These are phyloP conservation scores for Zymoseptoria pseudotritici DNA, from an alignment of 2,329 filamentous ascomycete species.

Conservation along the genomic window DNA sequence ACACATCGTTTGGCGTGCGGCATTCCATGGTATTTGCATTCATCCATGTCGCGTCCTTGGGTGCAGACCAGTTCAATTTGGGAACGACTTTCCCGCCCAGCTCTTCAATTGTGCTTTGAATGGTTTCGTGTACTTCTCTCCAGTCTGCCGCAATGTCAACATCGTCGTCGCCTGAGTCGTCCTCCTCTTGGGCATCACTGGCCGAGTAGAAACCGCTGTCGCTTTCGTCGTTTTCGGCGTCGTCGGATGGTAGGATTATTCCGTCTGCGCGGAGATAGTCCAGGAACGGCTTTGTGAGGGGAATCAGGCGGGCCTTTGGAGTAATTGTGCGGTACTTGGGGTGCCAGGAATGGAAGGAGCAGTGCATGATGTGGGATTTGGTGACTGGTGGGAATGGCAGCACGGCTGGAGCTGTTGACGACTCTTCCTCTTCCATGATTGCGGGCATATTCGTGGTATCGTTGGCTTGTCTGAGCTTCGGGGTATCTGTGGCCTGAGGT, in stretches of 20 bases:
- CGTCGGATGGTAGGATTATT: conserved; percentile 74
- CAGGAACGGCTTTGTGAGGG: conserved; percentile 67
- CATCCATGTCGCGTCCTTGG: conserved; percentile 95
- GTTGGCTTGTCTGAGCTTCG: too few species aligned
- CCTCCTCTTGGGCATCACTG: conserved; percentile 29
- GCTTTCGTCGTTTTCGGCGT: conserved; percentile 38
- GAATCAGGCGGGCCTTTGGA: conserved; percentile 78
- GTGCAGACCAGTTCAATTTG: conserved; percentile 95
- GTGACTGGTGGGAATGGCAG: conserved; percentile 76
- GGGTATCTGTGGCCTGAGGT: too few species aligned
- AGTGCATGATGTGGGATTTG: conserved; percentile 82
- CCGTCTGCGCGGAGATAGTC: conserved; percentile 86
- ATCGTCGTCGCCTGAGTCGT: conserved; percentile 51
- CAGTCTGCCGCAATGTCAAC: conserved; percentile 55
- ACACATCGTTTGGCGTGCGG: conserved; percentile 79
- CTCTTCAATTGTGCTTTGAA: conserved; percentile 69
- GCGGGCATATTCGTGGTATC: conserved; percentile 11
- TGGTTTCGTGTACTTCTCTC: conserved; percentile 66
- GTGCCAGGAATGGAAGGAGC: conserved; percentile 91
- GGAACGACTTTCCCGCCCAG: conserved; percentile 81
- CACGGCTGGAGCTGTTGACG: not conserved
- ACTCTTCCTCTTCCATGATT: conserved; percentile 7
- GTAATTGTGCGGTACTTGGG: conserved; percentile 72
- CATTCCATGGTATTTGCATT: conserved; percentile 85
- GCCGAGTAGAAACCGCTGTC: conserved; percentile 46